phyloP scores from a whole-genome alignment of 106 monocot species.

The Amphibolis antarctica region DNA sequence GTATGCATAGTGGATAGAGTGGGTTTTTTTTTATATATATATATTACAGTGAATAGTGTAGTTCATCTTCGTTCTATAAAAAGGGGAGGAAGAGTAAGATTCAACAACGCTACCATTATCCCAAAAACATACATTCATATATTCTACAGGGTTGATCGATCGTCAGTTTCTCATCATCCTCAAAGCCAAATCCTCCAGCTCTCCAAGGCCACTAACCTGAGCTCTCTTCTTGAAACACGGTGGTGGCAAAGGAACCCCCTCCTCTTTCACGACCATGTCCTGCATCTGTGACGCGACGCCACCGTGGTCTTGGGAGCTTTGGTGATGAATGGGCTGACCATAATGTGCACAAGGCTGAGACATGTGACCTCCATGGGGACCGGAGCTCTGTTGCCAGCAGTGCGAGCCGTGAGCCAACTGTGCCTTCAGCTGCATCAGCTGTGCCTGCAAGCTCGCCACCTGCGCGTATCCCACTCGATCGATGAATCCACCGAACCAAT shows the following conservation, averaged over 20 bases:
- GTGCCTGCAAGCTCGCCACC: slow-evolving; percentile 54
- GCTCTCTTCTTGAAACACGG: slow-evolving; percentile 25
- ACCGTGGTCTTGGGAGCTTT: slow-evolving; percentile 15
- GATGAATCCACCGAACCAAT: too few species aligned
- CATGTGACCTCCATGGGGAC: not conserved
- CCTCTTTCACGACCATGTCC: slow-evolving; percentile 17
- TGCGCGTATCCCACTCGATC: not conserved
- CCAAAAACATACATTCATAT: too few species aligned
- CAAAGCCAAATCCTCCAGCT: slow-evolving; percentile 49
- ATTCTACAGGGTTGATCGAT: too few species aligned
- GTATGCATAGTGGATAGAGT: too few species aligned
- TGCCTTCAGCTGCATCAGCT: slow-evolving; percentile 52
- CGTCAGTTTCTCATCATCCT: too few species aligned
- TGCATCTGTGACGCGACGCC: slow-evolving; percentile 6
- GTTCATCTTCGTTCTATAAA: too few species aligned
- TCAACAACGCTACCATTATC: too few species aligned
- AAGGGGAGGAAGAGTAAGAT: too few species aligned
- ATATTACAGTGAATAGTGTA: too few species aligned
- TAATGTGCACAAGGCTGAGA: not conserved
- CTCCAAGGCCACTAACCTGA: slow-evolving; percentile 28
- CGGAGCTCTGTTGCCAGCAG: slow-evolving; percentile 7
- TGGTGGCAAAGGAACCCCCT: slow-evolving; percentile 7
- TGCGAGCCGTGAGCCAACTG: slow-evolving; percentile 26
- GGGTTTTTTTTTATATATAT: too few species aligned
- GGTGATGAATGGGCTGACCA: slow-evolving; percentile 3